Evolutionary conservation across 179 eudicot genomes (phyloP), one percentile per base, ranked within the genome.

Genomic region (Spinacia oleracea): DNA sequence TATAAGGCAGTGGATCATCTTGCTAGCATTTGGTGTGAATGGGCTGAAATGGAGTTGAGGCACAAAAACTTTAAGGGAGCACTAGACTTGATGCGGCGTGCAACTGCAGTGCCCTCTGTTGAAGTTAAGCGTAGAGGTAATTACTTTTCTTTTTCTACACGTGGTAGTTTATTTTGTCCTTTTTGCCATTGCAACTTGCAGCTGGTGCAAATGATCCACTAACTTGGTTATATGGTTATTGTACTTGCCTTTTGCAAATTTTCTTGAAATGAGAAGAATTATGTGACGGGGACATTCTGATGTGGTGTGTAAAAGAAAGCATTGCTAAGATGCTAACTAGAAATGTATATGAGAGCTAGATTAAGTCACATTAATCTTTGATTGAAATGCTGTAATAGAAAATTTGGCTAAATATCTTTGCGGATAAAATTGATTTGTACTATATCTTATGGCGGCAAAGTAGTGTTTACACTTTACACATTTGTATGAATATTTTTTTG

Each of bases 1-100:
- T 96, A 89, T 77, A 96, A 89, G 76, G 80, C 93, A 4, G 93
- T 93, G 71, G 99, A 96, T 85, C 92, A 96, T 84, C 81, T 96
- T 75, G 99, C 97, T 42, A 90, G 98, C 80, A 81, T 96, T 31
- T 96, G 98, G 97, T 96, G 98, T 82, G 99, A 93, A 60, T 96
- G 99, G 98, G 99, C 98, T 16, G 99, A 96, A 83, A 93, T 93
- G 97, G 99, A 93, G 69, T 84, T 96, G 23, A 89, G 89, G 74
- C 96, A 93, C 82, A 90, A 92, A 77, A 90, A 91, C 60, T 91
- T 96, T 72, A 89, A 86, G 75, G 92, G 92, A 59, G 97, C 99
- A 11, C 69, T 96, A 72, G 97, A 91, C 42, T 78, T 96, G 76
- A 90, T 96, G 99, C 88, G 94, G 51, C 97, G 99, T 46, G 99